Evolutionary conservation across 2,329 filamentous ascomycete species (phyloP).

Genomic region (Aspergillus ibericus): DNA sequence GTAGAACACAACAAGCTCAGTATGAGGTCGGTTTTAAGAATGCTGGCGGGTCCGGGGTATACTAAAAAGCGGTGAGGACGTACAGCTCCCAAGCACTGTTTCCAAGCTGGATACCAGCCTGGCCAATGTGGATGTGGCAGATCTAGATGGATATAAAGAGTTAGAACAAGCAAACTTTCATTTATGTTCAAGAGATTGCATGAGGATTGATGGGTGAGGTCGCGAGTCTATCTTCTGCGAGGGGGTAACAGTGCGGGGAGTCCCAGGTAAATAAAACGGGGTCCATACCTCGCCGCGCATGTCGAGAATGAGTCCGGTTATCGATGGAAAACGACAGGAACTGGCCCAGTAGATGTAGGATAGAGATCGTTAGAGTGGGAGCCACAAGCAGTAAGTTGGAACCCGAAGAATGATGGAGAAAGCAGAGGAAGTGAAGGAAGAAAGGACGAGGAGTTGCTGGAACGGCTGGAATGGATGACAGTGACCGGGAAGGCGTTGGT

Average conservation of each 20-base stretch:
- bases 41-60: not conserved
- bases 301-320: conserved; percentile 12
- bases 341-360: not conserved
- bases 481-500: not conserved
- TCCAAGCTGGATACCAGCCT: conserved; percentile 67
- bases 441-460: conserved; percentile 7
- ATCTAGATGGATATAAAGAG: conserved; percentile 46
- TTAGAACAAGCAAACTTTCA: conserved; percentile 10
- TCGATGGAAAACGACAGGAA: not conserved
- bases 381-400: not conserved
- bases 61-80: conserved; percentile 38
- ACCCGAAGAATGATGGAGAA: conserved; percentile 2
- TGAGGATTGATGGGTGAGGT: not conserved
- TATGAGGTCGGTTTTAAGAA: not conserved
- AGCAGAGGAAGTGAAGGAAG: not conserved
- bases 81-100: conserved; percentile 71
- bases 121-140: conserved; percentile 67
- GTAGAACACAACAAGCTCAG: conserved; percentile 8
- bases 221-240: conserved; percentile 15
- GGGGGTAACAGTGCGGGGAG: conserved; percentile 21
- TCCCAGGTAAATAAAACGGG: conserved; percentile 20
- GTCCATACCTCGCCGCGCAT: conserved; percentile 40
- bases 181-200: not conserved
- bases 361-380: not conserved
- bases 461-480: not conserved